Evolutionary conservation across 108 stramenopile species (phyloP).

Genomic region (Cyclotella choctawhatcheeana): DNA sequence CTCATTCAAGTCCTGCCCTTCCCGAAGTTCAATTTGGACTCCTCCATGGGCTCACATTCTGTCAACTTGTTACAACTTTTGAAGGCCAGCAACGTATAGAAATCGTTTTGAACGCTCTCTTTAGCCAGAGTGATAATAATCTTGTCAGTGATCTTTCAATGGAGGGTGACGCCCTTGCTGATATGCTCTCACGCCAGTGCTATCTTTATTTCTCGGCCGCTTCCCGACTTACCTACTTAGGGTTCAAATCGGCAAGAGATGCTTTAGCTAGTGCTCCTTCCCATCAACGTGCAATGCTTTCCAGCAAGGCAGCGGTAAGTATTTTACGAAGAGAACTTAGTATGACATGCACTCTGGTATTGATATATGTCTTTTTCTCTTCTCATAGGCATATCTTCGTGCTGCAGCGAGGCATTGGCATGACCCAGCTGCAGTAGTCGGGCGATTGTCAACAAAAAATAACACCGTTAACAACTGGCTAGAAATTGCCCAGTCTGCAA

Average conservation of each 20-base stretch:
- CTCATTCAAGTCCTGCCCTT: conserved; percentile 66
- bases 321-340: neutral
- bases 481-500: conserved; percentile 57
- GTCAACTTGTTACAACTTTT: conserved; percentile 64
- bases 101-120: conserved; percentile 70
- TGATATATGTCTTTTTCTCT: neutral
- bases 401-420: conserved; percentile 82
- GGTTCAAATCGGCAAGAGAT: conserved; percentile 74
- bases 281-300: conserved; percentile 41
- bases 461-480: conserved; percentile 39
- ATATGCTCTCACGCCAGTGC: conserved; percentile 69
- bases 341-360: neutral
- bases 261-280: conserved; percentile 53
- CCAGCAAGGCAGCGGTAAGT: conserved; percentile 57
- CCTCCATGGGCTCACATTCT: conserved; percentile 77
- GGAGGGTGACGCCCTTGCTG: conserved; percentile 70
- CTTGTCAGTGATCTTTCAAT: conserved; percentile 40
- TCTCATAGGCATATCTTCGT: conserved; percentile 42
- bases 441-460: conserved; percentile 55
- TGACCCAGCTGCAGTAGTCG: conserved; percentile 71
- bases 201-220: conserved; percentile 90
- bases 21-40: conserved; percentile 88
- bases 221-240: conserved; percentile 77
- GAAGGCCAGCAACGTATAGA: conserved; percentile 85
- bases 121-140: conserved; percentile 58